Evolutionary conservation across 2,329 filamentous ascomycete species (phyloP).

Genomic region (Ophiostoma ulmi): DNA sequence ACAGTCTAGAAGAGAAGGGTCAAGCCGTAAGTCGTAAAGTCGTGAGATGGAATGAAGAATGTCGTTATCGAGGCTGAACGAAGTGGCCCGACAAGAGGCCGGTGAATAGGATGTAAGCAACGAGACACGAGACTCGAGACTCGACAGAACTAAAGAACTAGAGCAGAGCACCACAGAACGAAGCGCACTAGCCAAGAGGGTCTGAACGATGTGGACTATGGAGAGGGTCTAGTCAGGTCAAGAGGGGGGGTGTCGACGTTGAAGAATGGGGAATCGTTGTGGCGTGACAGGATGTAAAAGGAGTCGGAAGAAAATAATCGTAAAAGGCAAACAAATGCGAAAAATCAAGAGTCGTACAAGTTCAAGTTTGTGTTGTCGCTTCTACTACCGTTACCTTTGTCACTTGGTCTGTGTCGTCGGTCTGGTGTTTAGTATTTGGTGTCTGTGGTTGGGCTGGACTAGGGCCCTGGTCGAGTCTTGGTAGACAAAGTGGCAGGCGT

Average conservation of each 20-base stretch:
- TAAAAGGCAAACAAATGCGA: background rate
- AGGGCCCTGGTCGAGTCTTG: constrained; percentile 6
- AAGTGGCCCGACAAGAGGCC: constrained; percentile 6
- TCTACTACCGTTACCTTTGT: background rate
- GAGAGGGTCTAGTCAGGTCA: constrained; percentile 6
- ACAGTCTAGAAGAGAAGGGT: background rate
- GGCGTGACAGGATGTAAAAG: background rate
- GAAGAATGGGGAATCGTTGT: background rate
- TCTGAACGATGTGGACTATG: constrained; percentile 1
- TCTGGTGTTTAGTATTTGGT: background rate
- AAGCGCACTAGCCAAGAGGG: constrained; percentile 11
- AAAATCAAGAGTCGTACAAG: constrained; percentile 6
- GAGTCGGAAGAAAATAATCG: background rate
- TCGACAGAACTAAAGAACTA: background rate
- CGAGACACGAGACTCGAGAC: background rate
- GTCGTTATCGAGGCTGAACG: background rate
- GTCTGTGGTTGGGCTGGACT: constrained; percentile 9
- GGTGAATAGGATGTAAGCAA: background rate
- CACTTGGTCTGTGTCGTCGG: background rate
- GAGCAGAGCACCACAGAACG: background rate
- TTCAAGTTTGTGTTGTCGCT: background rate
- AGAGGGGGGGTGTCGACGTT: background rate
- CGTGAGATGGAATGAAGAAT: background rate
- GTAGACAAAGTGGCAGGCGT: constrained; percentile 12
- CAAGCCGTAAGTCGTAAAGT: background rate